These are phyloP conservation scores for Cyberlindnera lachancei DNA, from an alignment of 805 yeast genomes.

Conservation along the genomic window DNA sequence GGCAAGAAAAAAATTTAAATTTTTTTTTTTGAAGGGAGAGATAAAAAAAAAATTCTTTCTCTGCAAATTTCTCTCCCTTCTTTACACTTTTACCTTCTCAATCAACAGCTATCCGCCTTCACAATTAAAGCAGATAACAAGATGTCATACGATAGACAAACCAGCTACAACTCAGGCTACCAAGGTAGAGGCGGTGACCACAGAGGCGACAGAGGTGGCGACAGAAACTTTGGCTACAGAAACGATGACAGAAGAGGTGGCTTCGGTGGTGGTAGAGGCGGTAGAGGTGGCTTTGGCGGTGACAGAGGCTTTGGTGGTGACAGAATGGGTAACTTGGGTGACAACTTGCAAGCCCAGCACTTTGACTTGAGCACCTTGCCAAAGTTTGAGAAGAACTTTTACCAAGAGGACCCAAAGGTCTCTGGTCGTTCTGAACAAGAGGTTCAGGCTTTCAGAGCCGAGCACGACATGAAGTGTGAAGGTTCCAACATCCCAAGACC, in stretches of 20 bases:
- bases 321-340: slow-evolving; percentile 41
- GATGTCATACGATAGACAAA: slow-evolving; percentile 16
- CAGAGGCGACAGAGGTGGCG: slow-evolving; percentile 21
- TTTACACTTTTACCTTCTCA: background rate
- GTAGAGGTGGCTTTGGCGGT: slow-evolving; percentile 29
- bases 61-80: background rate
- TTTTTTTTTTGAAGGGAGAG: background rate
- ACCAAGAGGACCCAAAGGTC: slow-evolving; percentile 77
- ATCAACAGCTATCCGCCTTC: background rate
- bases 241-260: slow-evolving; percentile 25
- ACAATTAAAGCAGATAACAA: background rate
- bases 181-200: slow-evolving; percentile 15
- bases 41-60: background rate
- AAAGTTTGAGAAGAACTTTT: slow-evolving; percentile 91
- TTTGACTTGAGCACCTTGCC: slow-evolving; percentile 78
- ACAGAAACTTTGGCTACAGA: slow-evolving; percentile 19
- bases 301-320: slow-evolving; percentile 32
- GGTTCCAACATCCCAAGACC: slow-evolving; percentile 94
- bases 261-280: slow-evolving; percentile 12
- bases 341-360: slow-evolving; percentile 59
- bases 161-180: slow-evolving; percentile 17
- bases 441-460: slow-evolving; percentile 66
- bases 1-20: background rate
- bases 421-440: slow-evolving; percentile 69
- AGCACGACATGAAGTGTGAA: slow-evolving; percentile 74